These are phyloP conservation scores for Nemania sp. DNA, from an alignment of 2,329 filamentous ascomycete genomes.

Conservation along the genomic window DNA sequence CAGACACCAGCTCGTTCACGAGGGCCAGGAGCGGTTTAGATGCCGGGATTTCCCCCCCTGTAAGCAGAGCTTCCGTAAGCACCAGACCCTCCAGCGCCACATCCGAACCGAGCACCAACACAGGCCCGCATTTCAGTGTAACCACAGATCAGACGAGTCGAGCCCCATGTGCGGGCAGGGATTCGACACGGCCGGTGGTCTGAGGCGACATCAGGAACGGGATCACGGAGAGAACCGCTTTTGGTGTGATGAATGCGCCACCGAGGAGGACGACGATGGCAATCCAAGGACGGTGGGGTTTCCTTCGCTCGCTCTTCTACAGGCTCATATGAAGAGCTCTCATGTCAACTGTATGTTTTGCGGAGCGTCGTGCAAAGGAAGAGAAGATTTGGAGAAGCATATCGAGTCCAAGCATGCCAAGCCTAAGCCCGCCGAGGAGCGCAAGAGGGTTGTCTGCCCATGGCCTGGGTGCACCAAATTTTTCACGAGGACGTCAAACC, in stretches of 20 bases:
- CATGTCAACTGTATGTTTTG: conserved; percentile 82
- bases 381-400: conserved; percentile 73
- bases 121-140: conserved; percentile 72
- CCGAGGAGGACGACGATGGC: conserved; percentile 46
- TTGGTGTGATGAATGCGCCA: conserved; percentile 75
- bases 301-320: conserved; percentile 70
- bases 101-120: conserved; percentile 76
- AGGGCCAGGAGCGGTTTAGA: conserved; percentile 73
- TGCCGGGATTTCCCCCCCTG: conserved; percentile 75
- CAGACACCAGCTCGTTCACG: conserved; percentile 78
- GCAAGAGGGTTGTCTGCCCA: conserved; percentile 69
- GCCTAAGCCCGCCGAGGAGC: conserved; percentile 57
- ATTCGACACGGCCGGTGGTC: conserved; percentile 73
- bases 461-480: conserved; percentile 70
- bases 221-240: conserved; percentile 73
- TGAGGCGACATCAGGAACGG: conserved; percentile 72
- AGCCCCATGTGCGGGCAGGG: conserved; percentile 61
- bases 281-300: conserved; percentile 61
- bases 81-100: conserved; percentile 83
- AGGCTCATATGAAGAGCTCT: conserved; percentile 71
- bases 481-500: conserved; percentile 84
- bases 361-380: conserved; percentile 67
- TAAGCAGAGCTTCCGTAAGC: conserved; percentile 81
- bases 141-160: conserved; percentile 44
- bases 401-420: conserved; percentile 77